Evolutionary conservation across 2,329 filamentous ascomycete species (phyloP).

Genomic region (Ascochyta clinopodiicola): DNA sequence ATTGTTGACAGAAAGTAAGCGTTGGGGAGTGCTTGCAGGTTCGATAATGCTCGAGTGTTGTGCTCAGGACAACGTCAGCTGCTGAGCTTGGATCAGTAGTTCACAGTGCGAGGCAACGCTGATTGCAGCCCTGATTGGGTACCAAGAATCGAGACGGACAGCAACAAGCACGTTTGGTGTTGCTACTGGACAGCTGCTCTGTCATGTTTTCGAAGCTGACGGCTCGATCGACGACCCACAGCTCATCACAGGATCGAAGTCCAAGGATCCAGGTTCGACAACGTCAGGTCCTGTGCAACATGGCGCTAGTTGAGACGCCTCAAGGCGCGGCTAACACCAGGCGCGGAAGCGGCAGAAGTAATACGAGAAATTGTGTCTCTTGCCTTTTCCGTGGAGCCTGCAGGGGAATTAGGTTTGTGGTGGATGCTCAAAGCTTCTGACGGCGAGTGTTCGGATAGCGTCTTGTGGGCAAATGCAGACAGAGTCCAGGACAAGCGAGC

Average conservation of each 20-base stretch:
- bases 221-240: slow-evolving; percentile 11
- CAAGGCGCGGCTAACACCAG: slow-evolving; percentile 11
- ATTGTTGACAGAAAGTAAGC: background rate
- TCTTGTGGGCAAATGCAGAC: background rate
- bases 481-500: background rate
- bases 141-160: background rate
- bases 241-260: slow-evolving; percentile 9
- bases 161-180: background rate
- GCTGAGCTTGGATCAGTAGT: slow-evolving; percentile 17
- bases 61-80: slow-evolving; percentile 4
- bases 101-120: slow-evolving; percentile 13
- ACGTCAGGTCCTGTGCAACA: slow-evolving; percentile 8
- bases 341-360: slow-evolving; percentile 13
- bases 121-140: slow-evolving; percentile 10
- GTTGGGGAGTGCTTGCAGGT: background rate
- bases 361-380: slow-evolving; percentile 3
- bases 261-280: slow-evolving; percentile 9
- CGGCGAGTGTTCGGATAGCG: background rate
- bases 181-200: slow-evolving; percentile 6
- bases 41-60: background rate
- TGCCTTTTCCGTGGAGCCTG: background rate
- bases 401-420: background rate
- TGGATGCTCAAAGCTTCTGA: background rate
- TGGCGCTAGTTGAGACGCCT: slow-evolving; percentile 14
- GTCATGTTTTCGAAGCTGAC: slow-evolving; percentile 8